phyloP scores from a whole-genome alignment of 106 monocot genomes.

The Dendrobium officinale region DNA sequence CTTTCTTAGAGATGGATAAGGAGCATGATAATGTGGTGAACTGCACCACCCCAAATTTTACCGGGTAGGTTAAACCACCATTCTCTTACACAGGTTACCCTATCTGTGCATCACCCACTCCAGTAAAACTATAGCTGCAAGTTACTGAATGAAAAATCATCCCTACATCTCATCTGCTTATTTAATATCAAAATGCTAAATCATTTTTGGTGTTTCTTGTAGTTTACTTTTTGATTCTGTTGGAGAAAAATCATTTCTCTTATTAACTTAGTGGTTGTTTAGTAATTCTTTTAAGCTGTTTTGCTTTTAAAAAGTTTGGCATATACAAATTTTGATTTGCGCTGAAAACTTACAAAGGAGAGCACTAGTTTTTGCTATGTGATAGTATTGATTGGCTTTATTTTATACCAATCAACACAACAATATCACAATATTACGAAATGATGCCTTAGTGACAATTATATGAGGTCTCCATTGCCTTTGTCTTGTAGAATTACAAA shows the following conservation, averaged over 20 bases:
- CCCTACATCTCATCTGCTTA: neutral
- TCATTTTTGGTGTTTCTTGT: neutral
- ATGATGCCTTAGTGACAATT: no score
- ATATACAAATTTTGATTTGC: neutral
- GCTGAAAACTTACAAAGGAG: neutral
- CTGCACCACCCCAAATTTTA: slow-evolving; percentile 95
- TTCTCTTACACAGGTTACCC: neutral
- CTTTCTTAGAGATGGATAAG: slow-evolving; percentile 92
- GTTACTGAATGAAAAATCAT: neutral
- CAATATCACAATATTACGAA: no score
- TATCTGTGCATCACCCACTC: neutral
- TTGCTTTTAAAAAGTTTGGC: neutral
- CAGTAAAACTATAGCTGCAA: neutral
- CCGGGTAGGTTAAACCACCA: slow-evolving; percentile 45
- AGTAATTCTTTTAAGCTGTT: neutral
- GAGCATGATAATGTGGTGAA: slow-evolving; percentile 85
- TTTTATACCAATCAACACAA: no score
- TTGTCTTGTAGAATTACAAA: no score
- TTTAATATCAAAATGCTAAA: neutral
- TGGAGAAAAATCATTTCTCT: neutral
- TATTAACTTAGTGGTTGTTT: neutral
- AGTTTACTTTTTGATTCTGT: neutral
- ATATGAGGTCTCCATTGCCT: no score
- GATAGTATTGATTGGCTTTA: no score
- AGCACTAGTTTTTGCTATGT: no score